Evolutionary conservation across 2,329 filamentous ascomycete genomes (phyloP).

Genomic region (Amesomyces nigricolor): DNA sequence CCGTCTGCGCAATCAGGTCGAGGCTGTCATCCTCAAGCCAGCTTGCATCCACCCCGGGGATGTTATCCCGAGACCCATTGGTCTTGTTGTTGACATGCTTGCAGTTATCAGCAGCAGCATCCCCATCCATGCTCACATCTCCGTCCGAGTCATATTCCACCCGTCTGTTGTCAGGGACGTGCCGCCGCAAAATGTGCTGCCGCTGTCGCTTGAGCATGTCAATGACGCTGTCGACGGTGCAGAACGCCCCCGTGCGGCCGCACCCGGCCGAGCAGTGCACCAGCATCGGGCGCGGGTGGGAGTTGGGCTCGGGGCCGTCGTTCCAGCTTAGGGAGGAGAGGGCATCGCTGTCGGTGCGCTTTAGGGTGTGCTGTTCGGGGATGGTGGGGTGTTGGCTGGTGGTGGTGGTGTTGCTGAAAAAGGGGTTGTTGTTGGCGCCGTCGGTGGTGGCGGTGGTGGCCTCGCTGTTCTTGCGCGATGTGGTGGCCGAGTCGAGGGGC

Average conservation of each 20-base stretch:
- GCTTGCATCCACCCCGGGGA: conserved; percentile 38
- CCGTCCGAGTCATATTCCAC: conserved; percentile 36
- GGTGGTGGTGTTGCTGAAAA: background rate
- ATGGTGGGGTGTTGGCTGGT: background rate
- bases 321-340: conserved; percentile 40
- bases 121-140: conserved; percentile 41
- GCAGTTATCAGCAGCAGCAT: background rate
- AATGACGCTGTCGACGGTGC: conserved; percentile 90
- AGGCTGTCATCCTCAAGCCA: conserved; percentile 67
- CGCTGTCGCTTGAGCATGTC: conserved; percentile 93
- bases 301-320: conserved; percentile 54
- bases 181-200: conserved; percentile 25
- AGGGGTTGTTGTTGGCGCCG: background rate
- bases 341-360: conserved; percentile 3
- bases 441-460: background rate
- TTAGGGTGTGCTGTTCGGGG: background rate
- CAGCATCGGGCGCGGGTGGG: conserved; percentile 62
- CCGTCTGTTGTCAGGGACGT: too few relatives aligned
- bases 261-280: conserved; percentile 97
- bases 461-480: conserved; percentile 6
- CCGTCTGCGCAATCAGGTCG: conserved; percentile 79
- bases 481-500: conserved; percentile 35
- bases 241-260: conserved; percentile 92
- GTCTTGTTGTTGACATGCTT: background rate
- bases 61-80: background rate